These are phyloP conservation scores for Pluteus cervinus DNA, from an alignment of 768 basidiomycete genomes.

Conservation along the genomic window DNA sequence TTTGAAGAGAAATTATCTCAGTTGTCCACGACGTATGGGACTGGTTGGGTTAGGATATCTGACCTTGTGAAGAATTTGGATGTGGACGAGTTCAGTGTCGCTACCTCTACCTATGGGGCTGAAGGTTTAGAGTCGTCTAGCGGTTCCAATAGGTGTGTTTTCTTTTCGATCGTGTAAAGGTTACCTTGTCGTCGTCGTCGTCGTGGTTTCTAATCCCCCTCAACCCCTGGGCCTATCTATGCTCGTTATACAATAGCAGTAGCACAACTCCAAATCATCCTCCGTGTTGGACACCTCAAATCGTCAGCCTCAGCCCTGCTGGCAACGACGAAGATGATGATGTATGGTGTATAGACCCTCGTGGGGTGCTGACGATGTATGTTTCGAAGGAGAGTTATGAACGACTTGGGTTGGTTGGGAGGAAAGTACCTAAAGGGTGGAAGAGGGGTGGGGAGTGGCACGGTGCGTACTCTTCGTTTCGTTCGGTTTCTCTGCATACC, in stretches of 20 bases:
- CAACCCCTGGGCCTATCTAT: no score
- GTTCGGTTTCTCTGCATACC: background rate
- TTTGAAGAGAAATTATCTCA: conserved; percentile 29
- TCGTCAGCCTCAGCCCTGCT: conserved; percentile 39
- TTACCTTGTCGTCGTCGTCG: no score
- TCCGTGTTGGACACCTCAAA: conserved; percentile 36
- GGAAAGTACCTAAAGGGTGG: conserved; percentile 41
- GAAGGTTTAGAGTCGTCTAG: no score
- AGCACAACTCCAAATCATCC: conserved; percentile 35
- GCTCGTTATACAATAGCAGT: no score
- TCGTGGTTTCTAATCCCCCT: no score
- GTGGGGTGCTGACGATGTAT: conserved; percentile 52
- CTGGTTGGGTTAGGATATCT: conserved; percentile 4
- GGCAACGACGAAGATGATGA: no score
- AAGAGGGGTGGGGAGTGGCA: conserved; percentile 42
- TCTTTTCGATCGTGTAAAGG: no score
- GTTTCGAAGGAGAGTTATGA: conserved; percentile 56
- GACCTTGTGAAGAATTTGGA: no score
- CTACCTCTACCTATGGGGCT: no score
- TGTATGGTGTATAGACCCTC: conserved; percentile 65
- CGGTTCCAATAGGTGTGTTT: no score
- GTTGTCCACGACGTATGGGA: conserved; percentile 2
- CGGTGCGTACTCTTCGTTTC: conserved; percentile 28
- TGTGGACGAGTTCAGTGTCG: no score
- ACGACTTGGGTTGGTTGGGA: conserved; percentile 53